Evolutionary conservation across 306 rosid species (phyloP), one percentile per base, ranked within the genome.

Genomic region (Casuarina cunninghamiana): DNA sequence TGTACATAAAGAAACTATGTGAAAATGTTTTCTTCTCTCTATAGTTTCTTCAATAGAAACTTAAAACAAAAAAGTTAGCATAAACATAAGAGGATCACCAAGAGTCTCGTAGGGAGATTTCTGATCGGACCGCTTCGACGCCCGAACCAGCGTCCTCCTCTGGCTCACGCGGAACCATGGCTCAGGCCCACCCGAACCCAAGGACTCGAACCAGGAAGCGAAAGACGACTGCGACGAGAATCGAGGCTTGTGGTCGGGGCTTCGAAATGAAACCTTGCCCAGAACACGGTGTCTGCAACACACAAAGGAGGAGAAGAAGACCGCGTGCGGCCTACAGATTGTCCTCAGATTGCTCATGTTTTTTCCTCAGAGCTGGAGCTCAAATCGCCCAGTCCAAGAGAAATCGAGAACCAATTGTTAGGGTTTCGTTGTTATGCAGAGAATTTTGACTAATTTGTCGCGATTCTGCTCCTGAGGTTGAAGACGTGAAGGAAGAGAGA

Each of bases 101-200:
- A 94, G 98, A 60, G 97, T 94, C 72, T 90, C 92, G 74, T 94
- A 94, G 1, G 98, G 98, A 81, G 98, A 84, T 76, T 86, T 89
- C 43, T 83, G 88, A n/a, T 89, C 89, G 26, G 80, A 76, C 98
- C 98, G 90, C 48, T 87, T 90, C 6, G 95, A 72, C 5, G 97
- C 95, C 71, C 72, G 87, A 37, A 85, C 89, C 54, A 87, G 53
- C 50, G 92, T 89, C 80, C 95, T 88, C 83, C 91, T 84, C 85
- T 87, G 98, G 74, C 80, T 84, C 43, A 82, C 71, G 11, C 92
- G 88, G 76, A 90, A 88, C 90, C 87, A 83, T 1, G 71, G 77
- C 69, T 80, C 86, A 1, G 75, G 46, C 41, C 83, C 73, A 38
- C n/a, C 79, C 44, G 85, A 83, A 65, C 70, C 75, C 19, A 79